phyloP scores from a whole-genome alignment of 257 asterid species.

The Solanum sparsipilum region DNA sequence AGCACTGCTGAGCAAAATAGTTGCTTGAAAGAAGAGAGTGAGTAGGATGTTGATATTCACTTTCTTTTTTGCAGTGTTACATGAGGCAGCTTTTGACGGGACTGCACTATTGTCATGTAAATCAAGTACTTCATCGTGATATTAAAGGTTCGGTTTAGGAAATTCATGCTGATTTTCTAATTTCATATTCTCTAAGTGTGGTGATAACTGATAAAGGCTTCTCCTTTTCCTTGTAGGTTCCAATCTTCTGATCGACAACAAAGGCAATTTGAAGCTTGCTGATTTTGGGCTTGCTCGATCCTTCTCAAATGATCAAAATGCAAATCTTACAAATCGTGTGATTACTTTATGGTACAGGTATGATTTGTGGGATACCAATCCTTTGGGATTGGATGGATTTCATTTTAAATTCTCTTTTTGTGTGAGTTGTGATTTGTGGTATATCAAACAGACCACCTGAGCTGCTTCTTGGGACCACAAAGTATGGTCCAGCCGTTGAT shows the following conservation, averaged over 20 bases:
- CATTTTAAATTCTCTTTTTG: background rate
- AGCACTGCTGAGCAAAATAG: background rate
- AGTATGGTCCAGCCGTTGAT: slow-evolving; percentile 96
- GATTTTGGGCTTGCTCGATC: slow-evolving; percentile 96
- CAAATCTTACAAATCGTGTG: slow-evolving; percentile 90
- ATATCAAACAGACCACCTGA: slow-evolving; percentile 75
- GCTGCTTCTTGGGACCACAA: slow-evolving; percentile 92
- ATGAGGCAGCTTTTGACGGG: slow-evolving; percentile 95
- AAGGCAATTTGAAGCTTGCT: slow-evolving; percentile 94
- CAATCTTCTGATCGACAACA: slow-evolving; percentile 87
- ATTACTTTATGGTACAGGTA: slow-evolving; percentile 97
- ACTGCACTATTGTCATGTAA: slow-evolving; percentile 86
- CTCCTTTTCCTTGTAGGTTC: slow-evolving; percentile 48
- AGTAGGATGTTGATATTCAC: background rate
- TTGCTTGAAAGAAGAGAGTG: background rate
- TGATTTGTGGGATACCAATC: background rate
- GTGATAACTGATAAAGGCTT: background rate
- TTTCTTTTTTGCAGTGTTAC: slow-evolving; percentile 59
- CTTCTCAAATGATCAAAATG: slow-evolving; percentile 64
- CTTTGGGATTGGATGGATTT: background rate
- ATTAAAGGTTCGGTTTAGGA: slow-evolving; percentile 56
- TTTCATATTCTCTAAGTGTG: background rate
- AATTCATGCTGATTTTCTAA: background rate
- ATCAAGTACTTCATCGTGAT: slow-evolving; percentile 97
- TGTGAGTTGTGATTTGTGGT: background rate